Evolutionary conservation across 2,329 filamentous ascomycete genomes (phyloP), one percentile per base, ranked within the genome.

Genomic region (Colletotrichum kahawae): DNA sequence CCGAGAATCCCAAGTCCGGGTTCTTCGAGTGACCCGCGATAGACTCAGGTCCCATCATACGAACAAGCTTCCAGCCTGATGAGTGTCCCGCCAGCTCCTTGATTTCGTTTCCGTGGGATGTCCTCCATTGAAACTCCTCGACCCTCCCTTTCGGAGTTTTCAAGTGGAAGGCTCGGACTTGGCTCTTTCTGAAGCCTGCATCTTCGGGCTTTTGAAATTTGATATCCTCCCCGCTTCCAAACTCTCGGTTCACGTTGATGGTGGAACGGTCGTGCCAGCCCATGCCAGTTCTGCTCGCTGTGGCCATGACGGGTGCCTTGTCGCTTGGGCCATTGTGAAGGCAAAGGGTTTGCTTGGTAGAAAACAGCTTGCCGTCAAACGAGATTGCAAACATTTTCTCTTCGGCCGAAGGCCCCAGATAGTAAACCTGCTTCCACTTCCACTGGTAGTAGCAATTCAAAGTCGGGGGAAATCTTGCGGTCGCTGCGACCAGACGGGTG

Each of bases 81-180:
- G 76, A 72, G n/a, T 71, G 24, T 3, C 67, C 64, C n/a, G 67
- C 76, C 12, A 76, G 63, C 7, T 71, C 57, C 18, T 67, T 64
- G 59, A 77, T 77, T 33, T 78, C 77, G 1, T 68, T 64, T 2
- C 77, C 76, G 2, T 56, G 33, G 0, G 71, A 71, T 2, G 62
- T 74, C n/a, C 77, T 54, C 77, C 77, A 78, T 48, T 77, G 73
- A 21, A 78, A 78, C 5, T 69, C 63, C 3, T 77, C 66, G 7
- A 59, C 48, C 2, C n/a, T 43, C 2, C 48, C 33, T 34, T 70
- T 67, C 21, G 54, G 21, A 6, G 36, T 34, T 7, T 59, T 27
- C 34, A 70, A 33, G 56, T 43, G 51, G 24, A 75, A 70, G 13
- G 57, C 29, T 13, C 72, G 68, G 16, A 63, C 43, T 16, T 69